Base-by-base conservation (phyloP, 768 basidiomycete species). In the Daedalea quercina region DNA sequence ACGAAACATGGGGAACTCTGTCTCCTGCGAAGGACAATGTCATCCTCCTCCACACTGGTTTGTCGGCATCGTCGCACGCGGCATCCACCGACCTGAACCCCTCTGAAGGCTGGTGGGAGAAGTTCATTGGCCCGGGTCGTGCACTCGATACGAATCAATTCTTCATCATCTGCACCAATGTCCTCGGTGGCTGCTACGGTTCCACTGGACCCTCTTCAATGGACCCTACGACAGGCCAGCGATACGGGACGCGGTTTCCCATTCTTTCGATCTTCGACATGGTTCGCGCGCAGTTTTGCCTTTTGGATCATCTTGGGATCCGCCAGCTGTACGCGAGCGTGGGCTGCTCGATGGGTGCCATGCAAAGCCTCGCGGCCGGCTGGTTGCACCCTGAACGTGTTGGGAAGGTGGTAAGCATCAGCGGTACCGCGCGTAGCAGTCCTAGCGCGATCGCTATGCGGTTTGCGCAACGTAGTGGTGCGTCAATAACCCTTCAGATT, bases 1-100 rank as follows among this genome's bases (percentile, higher is more conserved):
- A 98, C 76, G 96, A 99, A 73, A 91, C 96, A 0, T 99, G 96
- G 96, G 96, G 96, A 2, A 81, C 80, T 1, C 85, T 98, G 42
- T 88, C 89, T 22, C 73, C 86, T 0, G 60, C 71, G 7, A 78
- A 76, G 42, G 86, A 92, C 67, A 98, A 99, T 64, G 95, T 80
- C 46, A 94, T 99, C 46, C 83, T 99, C 12, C 79, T 99, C 11
- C 94, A 97, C 63, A 99, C 96, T 0, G 96, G 96, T 17, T 79
- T 99, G 2, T 94, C 91, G 11, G 96, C 94, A 0, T 94, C 92
- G 1, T 96, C 94, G 0, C 96, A 99, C 70, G 92, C 94, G 0
- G 90, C 92, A 2, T 84, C 89, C 20, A 93, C 93, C 0, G 63
- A 74, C 3, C 67, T 73, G 3, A 99, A 95, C 60, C 78, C 86